Percentiles rank a stretch among this genome's conserved stretches.
phyloP scores from a whole-genome alignment of 225 moss, liverwort and hornwort genomes.

The Anthoceros angustus region DNA sequence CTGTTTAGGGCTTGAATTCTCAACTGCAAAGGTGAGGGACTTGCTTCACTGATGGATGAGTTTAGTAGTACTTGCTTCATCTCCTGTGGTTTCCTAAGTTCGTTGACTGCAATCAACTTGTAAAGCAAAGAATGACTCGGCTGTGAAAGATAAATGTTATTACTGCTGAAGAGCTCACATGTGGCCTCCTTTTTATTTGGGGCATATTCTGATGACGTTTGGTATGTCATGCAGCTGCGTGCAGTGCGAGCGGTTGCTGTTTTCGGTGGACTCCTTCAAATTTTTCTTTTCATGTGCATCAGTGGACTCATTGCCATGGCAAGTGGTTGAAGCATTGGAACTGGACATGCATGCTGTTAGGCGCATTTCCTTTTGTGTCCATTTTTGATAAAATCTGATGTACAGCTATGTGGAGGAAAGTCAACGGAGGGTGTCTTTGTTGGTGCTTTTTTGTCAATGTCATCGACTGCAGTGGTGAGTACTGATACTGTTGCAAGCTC shows the following conservation, averaged over 20 bases:
- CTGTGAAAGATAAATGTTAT: too few species aligned
- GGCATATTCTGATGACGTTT: too few species aligned
- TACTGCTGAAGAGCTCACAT: too few species aligned
- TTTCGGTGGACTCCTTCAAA: slow-evolving; percentile 73
- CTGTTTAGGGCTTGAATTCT: slow-evolving; percentile 88
- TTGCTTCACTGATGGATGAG: not conserved
- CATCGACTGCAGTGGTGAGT: slow-evolving; percentile 83
- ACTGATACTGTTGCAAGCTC: not conserved
- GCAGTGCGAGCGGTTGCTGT: slow-evolving; percentile 82
- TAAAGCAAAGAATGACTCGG: too few species aligned
- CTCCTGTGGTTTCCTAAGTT: too few species aligned
- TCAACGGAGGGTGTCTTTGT: slow-evolving; percentile 88
- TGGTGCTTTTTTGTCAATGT: slow-evolving; percentile 97
- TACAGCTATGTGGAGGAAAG: slow-evolving; percentile 67
- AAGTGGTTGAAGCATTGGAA: slow-evolving; percentile 1
- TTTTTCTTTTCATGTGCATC: slow-evolving; percentile 91
- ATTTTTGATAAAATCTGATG: not conserved
- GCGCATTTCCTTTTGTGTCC: not conserved
- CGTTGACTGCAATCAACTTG: too few species aligned
- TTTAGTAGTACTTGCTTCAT: not conserved
- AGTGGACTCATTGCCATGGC: slow-evolving; percentile 64
- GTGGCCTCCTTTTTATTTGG: too few species aligned
- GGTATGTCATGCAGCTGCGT: slow-evolving; percentile 29
- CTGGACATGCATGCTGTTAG: not conserved
- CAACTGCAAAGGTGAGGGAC: slow-evolving; percentile 43